Evolutionary conservation across 129 eudicot genomes (phyloP).

Genomic region (Erigeron canadensis): DNA sequence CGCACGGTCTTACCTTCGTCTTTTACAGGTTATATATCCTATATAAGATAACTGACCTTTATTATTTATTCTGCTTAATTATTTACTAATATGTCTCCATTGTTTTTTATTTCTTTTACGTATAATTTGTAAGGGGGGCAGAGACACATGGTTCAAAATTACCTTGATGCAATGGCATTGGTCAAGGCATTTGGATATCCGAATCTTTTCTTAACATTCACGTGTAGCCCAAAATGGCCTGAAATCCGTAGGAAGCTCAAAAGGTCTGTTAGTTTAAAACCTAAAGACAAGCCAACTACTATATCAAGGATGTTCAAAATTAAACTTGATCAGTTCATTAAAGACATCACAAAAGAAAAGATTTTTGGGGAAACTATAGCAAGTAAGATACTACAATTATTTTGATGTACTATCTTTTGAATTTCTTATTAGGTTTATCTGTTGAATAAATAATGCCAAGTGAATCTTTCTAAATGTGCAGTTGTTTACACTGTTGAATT

Average conservation of each 20-base stretch:
- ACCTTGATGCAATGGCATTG: neutral
- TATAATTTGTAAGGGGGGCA: neutral
- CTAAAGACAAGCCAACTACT: neutral
- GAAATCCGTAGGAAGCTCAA: neutral
- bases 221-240: neutral
- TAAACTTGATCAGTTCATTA: neutral
- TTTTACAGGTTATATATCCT: constrained; percentile 4
- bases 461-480: too few species aligned
- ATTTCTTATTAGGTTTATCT: neutral
- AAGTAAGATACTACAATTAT: neutral
- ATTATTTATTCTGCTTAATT: too few species aligned
- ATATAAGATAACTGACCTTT: too few species aligned
- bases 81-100: too few species aligned
- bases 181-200: neutral
- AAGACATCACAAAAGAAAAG: neutral
- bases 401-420: neutral
- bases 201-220: neutral
- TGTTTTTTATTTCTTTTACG: too few species aligned
- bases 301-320: neutral
- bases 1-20: neutral
- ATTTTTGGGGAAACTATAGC: neutral
- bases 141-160: neutral
- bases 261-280: too few species aligned
- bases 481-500: neutral
- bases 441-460: too few species aligned